Conservation (phyloP, 495 filamentous ascomycete species). For the Thozetella sp. region DNA sequence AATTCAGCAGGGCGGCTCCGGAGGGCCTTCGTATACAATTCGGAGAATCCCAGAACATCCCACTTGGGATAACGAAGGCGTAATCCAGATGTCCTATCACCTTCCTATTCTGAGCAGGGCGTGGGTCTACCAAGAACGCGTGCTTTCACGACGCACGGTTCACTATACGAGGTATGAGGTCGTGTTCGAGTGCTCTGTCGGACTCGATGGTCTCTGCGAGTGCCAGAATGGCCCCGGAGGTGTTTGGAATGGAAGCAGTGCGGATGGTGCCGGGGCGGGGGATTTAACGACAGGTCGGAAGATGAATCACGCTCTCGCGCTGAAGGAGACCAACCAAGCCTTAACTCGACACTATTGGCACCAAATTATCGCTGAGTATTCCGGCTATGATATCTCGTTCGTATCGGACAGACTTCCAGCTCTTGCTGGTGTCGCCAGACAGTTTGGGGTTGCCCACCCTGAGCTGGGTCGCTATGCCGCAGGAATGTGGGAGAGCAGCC, state of each 20-base stretch:
- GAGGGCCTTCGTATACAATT: not conserved
- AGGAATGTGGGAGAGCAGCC: slow-evolving; percentile 4
- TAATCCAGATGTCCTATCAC: not conserved
- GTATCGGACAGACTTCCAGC: slow-evolving; percentile 4
- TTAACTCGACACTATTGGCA: not conserved
- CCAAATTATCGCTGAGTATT: not conserved
- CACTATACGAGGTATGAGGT: slow-evolving; percentile 5
- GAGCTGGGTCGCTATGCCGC: slow-evolving; percentile 2
- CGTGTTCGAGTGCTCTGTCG: not conserved
- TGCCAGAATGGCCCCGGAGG: not conserved
- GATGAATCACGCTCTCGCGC: not conserved
- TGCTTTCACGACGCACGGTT: not conserved
- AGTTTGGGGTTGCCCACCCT: slow-evolving; percentile 1
- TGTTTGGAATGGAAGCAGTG: slow-evolving; percentile 1
- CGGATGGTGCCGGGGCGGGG: not conserved
- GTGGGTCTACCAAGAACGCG: not conserved
- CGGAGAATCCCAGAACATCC: slow-evolving; percentile 2
- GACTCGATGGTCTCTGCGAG: not conserved
- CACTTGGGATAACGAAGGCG: slow-evolving; percentile 3
- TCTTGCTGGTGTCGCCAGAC: not conserved
- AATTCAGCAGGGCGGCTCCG: not conserved
- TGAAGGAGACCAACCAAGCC: not conserved
- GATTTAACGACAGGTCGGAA: not conserved
- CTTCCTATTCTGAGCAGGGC: slow-evolving; percentile 4
- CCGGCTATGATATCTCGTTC: slow-evolving; percentile 1